Percentiles rank a stretch among this genome's conserved stretches.
phyloP scores from a whole-genome alignment of 768 basidiomycete genomes.

The Hypholoma fasciculare region DNA sequence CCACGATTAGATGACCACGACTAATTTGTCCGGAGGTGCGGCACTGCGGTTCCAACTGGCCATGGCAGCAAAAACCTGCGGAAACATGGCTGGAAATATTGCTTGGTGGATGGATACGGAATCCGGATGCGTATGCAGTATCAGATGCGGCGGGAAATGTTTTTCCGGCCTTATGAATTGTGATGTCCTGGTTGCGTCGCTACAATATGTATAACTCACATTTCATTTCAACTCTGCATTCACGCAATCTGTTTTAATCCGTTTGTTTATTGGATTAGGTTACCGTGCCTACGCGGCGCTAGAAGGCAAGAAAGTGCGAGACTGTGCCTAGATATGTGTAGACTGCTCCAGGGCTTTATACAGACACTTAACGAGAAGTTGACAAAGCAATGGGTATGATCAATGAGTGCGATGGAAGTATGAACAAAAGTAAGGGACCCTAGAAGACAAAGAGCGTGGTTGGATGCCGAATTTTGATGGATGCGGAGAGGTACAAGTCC shows the following conservation, averaged over 20 bases:
- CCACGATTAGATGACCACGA: conserved; percentile 56
- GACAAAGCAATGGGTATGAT: conserved; percentile 4
- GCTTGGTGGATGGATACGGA: no score
- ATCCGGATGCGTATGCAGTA: no score
- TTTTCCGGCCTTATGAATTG: no score
- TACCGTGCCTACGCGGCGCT: conserved; percentile 16
- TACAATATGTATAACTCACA: not conserved
- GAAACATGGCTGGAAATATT: not conserved
- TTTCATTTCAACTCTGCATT: not conserved
- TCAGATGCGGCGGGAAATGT: no score
- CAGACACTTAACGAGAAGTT: not conserved
- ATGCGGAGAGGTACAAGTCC: conserved; percentile 14
- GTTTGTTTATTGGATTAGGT: conserved; percentile 6
- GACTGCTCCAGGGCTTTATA: not conserved
- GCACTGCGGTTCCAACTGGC: not conserved
- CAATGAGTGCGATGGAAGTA: conserved; percentile 16
- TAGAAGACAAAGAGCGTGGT: conserved; percentile 18
- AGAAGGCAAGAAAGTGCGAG: no score
- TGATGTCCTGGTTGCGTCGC: no score
- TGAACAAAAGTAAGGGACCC: conserved; percentile 5
- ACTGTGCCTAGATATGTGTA: no score
- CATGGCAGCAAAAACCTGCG: not conserved
- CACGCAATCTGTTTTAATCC: conserved; percentile 3
- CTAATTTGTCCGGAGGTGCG: not conserved
- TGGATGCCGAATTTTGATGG: conserved; percentile 15